These are phyloP conservation scores for Aspergillus ellipticus DNA, from an alignment of 495 filamentous ascomycete genomes.

Conservation along the genomic window DNA sequence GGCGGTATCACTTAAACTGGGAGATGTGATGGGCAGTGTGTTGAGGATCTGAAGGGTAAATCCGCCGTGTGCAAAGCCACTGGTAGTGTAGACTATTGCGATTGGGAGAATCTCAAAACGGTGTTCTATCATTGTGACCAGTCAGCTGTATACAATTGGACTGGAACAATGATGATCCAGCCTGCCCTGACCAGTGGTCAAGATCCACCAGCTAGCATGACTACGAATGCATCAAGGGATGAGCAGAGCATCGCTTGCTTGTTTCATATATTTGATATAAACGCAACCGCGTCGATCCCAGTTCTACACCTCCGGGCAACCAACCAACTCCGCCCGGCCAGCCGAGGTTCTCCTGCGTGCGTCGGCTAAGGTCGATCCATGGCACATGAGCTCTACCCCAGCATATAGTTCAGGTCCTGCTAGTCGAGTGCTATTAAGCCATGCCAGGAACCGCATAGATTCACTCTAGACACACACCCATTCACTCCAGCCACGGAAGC, in stretches of 20 bases:
- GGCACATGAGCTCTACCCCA: background rate
- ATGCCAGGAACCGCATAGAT: no score
- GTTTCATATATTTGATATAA: background rate
- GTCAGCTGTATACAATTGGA: background rate
- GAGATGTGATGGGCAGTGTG: no score
- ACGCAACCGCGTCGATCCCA: background rate
- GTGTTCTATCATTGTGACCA: no score
- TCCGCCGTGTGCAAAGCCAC: no score
- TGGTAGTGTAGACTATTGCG: background rate
- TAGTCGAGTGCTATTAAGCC: no score
- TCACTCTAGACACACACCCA: no score
- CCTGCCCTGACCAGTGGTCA: background rate
- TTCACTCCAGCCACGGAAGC: no score
- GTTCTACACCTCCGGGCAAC: background rate
- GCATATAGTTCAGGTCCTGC: background rate
- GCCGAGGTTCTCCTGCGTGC: conserved; percentile 14
- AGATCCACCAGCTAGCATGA: background rate
- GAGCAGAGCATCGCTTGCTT: background rate
- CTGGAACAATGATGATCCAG: background rate
- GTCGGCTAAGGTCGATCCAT: background rate
- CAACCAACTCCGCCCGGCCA: background rate
- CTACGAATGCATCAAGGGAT: background rate
- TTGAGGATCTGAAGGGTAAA: no score
- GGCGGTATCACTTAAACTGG: no score
- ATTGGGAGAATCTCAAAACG: no score